phyloP scores from a whole-genome alignment of 75 land plant species.

The Pseudotsuga menziesii region DNA sequence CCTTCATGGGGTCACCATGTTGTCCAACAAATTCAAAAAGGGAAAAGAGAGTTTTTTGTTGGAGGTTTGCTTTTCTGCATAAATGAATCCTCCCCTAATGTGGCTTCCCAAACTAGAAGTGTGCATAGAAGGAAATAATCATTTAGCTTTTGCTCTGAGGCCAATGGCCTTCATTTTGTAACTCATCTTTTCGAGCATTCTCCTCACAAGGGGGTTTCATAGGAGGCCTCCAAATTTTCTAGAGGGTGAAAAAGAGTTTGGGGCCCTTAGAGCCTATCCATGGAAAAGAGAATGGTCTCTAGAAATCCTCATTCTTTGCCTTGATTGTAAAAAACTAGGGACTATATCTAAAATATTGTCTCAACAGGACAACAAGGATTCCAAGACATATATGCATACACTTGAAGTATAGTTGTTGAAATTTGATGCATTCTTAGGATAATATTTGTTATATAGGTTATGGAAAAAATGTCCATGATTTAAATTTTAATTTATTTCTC shows the following conservation, averaged over 20 bases:
- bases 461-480: too few relatives aligned
- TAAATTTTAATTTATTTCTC: too few relatives aligned
- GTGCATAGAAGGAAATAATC: background rate
- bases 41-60: too few relatives aligned
- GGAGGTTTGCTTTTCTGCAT: too few relatives aligned
- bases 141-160: background rate
- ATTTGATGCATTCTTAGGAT: too few relatives aligned
- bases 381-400: constrained; percentile 1
- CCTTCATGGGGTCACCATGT: background rate
- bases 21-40: constrained; percentile 6
- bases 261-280: background rate
- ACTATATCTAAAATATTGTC: background rate
- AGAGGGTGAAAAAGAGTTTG: background rate
- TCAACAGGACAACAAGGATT: background rate
- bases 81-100: background rate
- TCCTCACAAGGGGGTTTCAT: background rate
- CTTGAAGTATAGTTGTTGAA: too few relatives aligned
- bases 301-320: background rate
- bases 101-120: too few relatives aligned
- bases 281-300: constrained; percentile 4
- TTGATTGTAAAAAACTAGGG: background rate
- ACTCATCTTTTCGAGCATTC: background rate
- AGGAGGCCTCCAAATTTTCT: background rate
- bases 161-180: background rate
- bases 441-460: too few relatives aligned